Conservation (phyloP, 495 filamentous ascomycete genomes). For the Pyrenula aspistea region DNA sequence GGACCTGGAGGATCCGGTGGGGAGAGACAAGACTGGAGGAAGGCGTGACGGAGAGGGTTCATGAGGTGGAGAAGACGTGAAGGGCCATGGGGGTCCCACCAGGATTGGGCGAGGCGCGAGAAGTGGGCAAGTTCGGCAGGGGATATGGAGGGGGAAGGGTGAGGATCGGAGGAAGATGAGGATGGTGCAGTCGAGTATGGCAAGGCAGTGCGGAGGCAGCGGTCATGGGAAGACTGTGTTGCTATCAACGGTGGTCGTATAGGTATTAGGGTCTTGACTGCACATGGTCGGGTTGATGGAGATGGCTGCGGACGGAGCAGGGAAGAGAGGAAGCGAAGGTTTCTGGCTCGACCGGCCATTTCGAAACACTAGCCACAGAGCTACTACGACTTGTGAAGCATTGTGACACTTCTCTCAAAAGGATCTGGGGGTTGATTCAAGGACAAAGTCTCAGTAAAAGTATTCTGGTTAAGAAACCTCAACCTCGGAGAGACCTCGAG, state of each 20-base stretch:
- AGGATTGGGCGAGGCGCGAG: conserved; percentile 78
- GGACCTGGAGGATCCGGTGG: conserved; percentile 13
- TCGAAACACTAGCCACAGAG: background rate
- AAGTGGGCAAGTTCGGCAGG: conserved; percentile 86
- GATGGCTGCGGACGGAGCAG: background rate
- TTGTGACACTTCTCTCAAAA: no score
- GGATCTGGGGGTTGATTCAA: no score
- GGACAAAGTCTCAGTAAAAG: no score
- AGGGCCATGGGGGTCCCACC: conserved; percentile 95
- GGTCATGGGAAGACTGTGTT: no score
- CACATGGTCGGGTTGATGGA: background rate
- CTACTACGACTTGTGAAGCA: no score
- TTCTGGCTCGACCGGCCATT: background rate
- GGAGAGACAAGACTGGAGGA: conserved; percentile 62
- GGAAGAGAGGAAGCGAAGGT: background rate
- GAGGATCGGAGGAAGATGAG: no score
- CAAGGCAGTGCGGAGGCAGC: no score
- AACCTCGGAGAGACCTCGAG: no score
- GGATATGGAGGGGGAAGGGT: conserved; percentile 55
- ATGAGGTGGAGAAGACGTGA: conserved; percentile 91
- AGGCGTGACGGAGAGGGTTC: conserved; percentile 93
- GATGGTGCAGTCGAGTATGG: no score
- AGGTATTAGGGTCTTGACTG: no score
- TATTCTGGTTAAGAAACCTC: no score
- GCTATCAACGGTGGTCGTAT: no score